Evolutionary conservation across 805 yeast genomes (phyloP).

Genomic region (Schwanniomyces sp.): DNA sequence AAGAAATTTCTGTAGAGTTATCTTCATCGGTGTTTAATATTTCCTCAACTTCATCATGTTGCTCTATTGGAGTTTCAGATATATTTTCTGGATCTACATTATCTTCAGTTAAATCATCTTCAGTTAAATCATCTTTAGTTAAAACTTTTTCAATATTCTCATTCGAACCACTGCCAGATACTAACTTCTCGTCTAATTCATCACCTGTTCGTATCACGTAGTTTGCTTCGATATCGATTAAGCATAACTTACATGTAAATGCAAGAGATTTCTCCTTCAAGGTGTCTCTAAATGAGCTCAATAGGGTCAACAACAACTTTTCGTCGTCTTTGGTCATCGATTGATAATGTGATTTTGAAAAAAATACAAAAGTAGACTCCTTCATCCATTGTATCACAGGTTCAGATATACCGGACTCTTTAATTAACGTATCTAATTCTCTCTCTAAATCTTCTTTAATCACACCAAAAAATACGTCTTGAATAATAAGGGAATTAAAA

Average conservation of each 20-base stretch:
- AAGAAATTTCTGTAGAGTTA: too few species aligned
- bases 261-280: slow-evolving; percentile 46
- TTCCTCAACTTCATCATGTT: too few species aligned
- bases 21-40: too few species aligned
- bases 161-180: neutral
- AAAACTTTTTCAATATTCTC: too few species aligned
- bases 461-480: slow-evolving; percentile 54
- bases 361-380: slow-evolving; percentile 41
- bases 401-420: slow-evolving; percentile 16
- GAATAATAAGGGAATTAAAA: slow-evolving; percentile 56
- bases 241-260: slow-evolving; percentile 47
- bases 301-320: slow-evolving; percentile 40
- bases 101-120: too few species aligned
- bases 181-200: neutral
- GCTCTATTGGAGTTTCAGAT: too few species aligned
- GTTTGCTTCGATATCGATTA: slow-evolving; percentile 31
- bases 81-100: too few species aligned
- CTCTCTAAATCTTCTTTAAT: slow-evolving; percentile 45
- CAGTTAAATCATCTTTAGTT: too few species aligned
- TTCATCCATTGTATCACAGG: slow-evolving; percentile 40
- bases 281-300: slow-evolving; percentile 29
- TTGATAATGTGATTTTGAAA: slow-evolving; percentile 32
- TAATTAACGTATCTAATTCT: slow-evolving; percentile 21
- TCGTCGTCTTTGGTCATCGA: slow-evolving; percentile 39
- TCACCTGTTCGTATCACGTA: slow-evolving; percentile 17